A percentile compares a stretch with the other conserved stretches of the same genome.
phyloP scores from a whole-genome alignment of 192 early-diverging fungal genomes.

The Dimargaris verticillata region DNA sequence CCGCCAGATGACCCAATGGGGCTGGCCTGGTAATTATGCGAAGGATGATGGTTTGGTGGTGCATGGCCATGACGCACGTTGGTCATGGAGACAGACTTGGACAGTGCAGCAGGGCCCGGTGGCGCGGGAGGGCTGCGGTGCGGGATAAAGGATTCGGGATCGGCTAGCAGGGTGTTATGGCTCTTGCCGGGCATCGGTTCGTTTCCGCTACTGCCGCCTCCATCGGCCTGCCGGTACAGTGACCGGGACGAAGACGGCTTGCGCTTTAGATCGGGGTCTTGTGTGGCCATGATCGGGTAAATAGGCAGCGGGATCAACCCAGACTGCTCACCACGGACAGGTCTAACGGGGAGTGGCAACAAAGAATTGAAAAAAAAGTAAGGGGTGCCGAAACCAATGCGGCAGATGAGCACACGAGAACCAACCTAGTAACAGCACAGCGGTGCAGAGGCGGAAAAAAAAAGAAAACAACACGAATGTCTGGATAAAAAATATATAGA shows the following conservation, averaged over 20 bases:
- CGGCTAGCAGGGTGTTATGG: conserved; percentile 4
- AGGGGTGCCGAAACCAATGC: neutral
- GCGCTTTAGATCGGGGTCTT: neutral
- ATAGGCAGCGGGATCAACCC: neutral
- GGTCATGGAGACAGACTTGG: conserved; percentile 9
- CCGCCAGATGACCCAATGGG: neutral
- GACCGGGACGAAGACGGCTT: conserved; percentile 1
- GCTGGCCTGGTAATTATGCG: neutral
- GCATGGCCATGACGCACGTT: neutral
- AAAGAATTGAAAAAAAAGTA: neutral
- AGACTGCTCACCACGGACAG: neutral
- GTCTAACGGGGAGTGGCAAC: neutral
- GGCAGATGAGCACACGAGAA: neutral
- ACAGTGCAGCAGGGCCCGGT: neutral
- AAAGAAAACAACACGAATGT: neutral
- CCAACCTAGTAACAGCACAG: neutral
- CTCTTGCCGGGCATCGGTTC: neutral
- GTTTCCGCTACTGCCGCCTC: neutral
- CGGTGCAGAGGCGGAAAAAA: neutral
- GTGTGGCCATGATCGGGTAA: neutral
- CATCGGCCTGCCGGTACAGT: neutral
- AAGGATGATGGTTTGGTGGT: neutral
- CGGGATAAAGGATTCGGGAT: conserved; percentile 10
- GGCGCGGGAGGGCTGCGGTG: conserved; percentile 9
- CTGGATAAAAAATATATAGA: neutral